Evolutionary conservation across 2,329 filamentous ascomycete species (phyloP), one percentile per base, ranked within the genome.

Genomic region (Alternaria tenuissima): DNA sequence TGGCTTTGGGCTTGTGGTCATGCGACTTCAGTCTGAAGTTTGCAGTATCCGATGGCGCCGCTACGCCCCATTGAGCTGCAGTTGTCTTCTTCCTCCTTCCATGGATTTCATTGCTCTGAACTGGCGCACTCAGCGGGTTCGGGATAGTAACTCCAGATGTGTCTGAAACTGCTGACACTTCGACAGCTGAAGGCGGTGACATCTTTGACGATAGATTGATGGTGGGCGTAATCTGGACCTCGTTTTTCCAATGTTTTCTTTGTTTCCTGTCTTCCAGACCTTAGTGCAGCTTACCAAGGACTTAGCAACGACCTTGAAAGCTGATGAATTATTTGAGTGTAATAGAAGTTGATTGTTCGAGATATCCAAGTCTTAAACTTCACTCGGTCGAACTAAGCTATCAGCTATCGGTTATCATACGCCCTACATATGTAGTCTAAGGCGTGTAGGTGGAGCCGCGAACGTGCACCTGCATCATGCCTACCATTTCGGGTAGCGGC

Each of bases 41-140:
- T 70, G 94, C 90, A 77, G 91, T 92, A 78, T 90, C 89, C 3
- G 91, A 89, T 52, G 86, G 85, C 9, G 93, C 91, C 32, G 94
- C 94, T 47, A 92, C 86, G 38, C 91, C 91, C 91, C 64, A 91
- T 84, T 80, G 77, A 39, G 95, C 83, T 71, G 87, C 88, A 3
- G 90, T 90, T n/a, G 87, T 86, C 71, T 90, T 91, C 62, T 85
- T 86, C 49, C 94, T 87, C 67, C 90, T 84, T 39, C 86, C 87
- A 55, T 86, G 78, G 57, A 96, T 88, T 62, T 87, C 87, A 68
- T 89, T 85, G 74, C 92, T 77, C 30, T 71, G 65, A n/a, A 80
- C 67, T 6, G 75, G 74, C 24, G 69, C 78, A 43, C 88, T 89
- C 71, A 93, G 81, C 30, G 82, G 81, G 55, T 82, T 77, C 2